Evolutionary conservation across 2,329 filamentous ascomycete genomes (phyloP).

Genomic region (Canariomyces notabilis): DNA sequence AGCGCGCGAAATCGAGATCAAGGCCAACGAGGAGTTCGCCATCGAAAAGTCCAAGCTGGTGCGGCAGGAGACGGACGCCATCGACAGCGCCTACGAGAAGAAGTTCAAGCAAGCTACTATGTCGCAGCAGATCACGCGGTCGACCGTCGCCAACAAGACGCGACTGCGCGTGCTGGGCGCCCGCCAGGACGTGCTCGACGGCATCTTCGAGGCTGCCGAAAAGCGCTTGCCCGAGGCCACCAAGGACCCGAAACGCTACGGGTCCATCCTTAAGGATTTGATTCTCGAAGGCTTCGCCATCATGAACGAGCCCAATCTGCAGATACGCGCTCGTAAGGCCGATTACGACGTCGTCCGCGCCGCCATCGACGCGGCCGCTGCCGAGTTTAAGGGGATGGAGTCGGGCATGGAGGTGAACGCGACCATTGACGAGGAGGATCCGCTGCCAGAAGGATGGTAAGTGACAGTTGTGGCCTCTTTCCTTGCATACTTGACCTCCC

Average conservation of each 20-base stretch:
- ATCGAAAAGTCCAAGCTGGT: conserved; percentile 99
- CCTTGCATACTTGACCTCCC: neutral
- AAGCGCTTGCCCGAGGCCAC: conserved; percentile 61
- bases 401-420: conserved; percentile 64
- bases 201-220: conserved; percentile 76
- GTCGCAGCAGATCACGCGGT: conserved; percentile 97
- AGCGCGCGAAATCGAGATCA: conserved; percentile 93
- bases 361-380: conserved; percentile 68
- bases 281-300: conserved; percentile 88
- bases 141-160: conserved; percentile 93
- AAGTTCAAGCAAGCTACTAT: conserved; percentile 98
- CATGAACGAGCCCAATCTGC: conserved; percentile 72
- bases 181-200: conserved; percentile 85
- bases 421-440: conserved; percentile 71
- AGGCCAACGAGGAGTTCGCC: conserved; percentile 97
- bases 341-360: conserved; percentile 73
- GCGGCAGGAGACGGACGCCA: conserved; percentile 86
- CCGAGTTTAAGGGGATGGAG: conserved; percentile 78
- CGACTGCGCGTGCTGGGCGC: conserved; percentile 81
- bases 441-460: conserved; percentile 77
- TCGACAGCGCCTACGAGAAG: conserved; percentile 92
- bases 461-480: conserved; percentile 35
- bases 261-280: conserved; percentile 69
- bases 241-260: conserved; percentile 70
- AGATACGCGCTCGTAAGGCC: conserved; percentile 70